phyloP scores from a whole-genome alignment of 2,329 filamentous ascomycete species.

The Sphaceloma murrayae region DNA sequence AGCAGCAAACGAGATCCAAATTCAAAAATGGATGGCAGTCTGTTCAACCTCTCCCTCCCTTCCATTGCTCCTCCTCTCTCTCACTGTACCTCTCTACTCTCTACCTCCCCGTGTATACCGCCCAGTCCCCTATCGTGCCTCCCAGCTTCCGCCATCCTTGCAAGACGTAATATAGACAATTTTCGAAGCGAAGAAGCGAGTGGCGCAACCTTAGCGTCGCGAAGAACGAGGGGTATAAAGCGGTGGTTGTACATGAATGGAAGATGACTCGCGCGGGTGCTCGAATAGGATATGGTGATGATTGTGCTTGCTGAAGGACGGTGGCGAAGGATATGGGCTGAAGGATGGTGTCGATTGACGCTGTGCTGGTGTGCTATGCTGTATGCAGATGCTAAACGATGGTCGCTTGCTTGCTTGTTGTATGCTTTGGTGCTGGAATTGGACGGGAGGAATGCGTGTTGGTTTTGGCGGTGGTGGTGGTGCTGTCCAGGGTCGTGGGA shows the following conservation, averaged over 20 bases:
- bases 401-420: conserved; percentile 2
- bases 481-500: conserved; percentile 8
- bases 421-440: conserved; percentile 1
- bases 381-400: conserved; percentile 3
- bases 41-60: background rate
- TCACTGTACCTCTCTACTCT: too few relatives aligned
- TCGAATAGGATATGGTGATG: background rate
- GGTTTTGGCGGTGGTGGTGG: background rate
- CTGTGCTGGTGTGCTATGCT: background rate
- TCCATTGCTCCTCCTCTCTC: background rate
- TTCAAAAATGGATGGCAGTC: too few relatives aligned
- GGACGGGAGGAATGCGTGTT: background rate
- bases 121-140: too few relatives aligned
- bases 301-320: background rate
- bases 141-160: background rate
- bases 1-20: too few relatives aligned
- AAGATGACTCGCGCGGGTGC: background rate
- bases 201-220: background rate
- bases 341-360: background rate
- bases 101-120: background rate
- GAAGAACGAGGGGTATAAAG: conserved; percentile 15
- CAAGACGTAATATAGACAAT: conserved; percentile 6
- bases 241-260: conserved; percentile 8
- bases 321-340: background rate
- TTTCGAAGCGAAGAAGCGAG: background rate